Evolutionary conservation across 495 filamentous ascomycete genomes (phyloP).

Genomic region (Cercophora scortea): DNA sequence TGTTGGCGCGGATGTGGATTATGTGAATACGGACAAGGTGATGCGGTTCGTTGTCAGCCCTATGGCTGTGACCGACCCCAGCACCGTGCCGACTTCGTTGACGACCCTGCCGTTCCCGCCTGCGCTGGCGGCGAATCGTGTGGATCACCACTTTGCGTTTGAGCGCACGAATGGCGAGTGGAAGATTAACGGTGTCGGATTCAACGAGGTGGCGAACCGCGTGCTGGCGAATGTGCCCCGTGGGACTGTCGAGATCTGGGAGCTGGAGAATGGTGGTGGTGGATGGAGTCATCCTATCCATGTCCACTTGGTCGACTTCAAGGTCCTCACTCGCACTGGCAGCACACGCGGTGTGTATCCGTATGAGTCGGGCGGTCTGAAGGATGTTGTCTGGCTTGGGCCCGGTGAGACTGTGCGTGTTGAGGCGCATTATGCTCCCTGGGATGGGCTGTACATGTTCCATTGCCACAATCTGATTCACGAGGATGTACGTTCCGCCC

Average conservation of each 20-base stretch:
- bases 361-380: slow-evolving; percentile 43
- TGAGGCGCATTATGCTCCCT: slow-evolving; percentile 43
- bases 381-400: slow-evolving; percentile 45
- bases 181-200: slow-evolving; percentile 46
- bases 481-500: slow-evolving; percentile 42
- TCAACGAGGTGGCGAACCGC: slow-evolving; percentile 42
- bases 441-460: slow-evolving; percentile 50
- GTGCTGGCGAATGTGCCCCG: slow-evolving; percentile 40
- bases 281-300: slow-evolving; percentile 49
- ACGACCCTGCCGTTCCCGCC: slow-evolving; percentile 10
- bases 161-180: slow-evolving; percentile 33
- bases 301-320: slow-evolving; percentile 53
- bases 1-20: slow-evolving; percentile 37
- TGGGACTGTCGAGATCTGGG: slow-evolving; percentile 43
- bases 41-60: slow-evolving; percentile 45
- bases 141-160: slow-evolving; percentile 35
- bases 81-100: slow-evolving; percentile 5
- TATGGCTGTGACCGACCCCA: slow-evolving; percentile 20
- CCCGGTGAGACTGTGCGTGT: slow-evolving; percentile 40
- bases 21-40: slow-evolving; percentile 39
- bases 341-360: slow-evolving; percentile 29
- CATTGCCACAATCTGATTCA: slow-evolving; percentile 53
- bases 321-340: slow-evolving; percentile 35
- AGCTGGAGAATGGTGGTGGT: slow-evolving; percentile 38
- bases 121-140: slow-evolving; percentile 13